phyloP scores from a whole-genome alignment of 2,329 filamentous ascomycete genomes.

The Fusarium sp. region DNA sequence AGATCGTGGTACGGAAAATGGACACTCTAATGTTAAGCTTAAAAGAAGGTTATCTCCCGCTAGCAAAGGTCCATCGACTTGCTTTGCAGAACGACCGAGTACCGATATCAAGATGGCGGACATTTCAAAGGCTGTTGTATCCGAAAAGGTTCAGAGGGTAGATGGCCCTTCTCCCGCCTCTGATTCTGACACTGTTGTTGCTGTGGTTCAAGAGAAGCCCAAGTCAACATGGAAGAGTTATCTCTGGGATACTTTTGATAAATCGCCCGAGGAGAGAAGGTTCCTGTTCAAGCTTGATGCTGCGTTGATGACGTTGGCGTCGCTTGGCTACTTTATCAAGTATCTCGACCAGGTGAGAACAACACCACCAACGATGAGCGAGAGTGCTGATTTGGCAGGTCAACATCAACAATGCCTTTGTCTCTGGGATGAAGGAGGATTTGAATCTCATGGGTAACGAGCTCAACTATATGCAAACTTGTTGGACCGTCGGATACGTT shows the following conservation, averaged over 20 bases:
- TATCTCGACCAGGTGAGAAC: constrained; percentile 49
- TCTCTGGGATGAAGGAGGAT: constrained; percentile 63
- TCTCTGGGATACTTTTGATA: constrained; percentile 61
- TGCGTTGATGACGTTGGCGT: constrained; percentile 52
- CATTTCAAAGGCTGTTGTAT: neutral
- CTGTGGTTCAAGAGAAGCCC: constrained; percentile 18
- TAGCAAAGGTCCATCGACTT: no score
- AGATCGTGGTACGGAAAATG: rapidly evolving
- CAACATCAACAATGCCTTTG: constrained; percentile 45
- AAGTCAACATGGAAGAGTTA: constrained; percentile 55
- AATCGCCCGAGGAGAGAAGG: constrained; percentile 53
- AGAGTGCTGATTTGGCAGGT: constrained; percentile 9
- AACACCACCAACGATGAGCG: rapidly evolving
- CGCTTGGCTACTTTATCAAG: constrained; percentile 54
- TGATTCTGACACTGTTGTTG: constrained; percentile 2
- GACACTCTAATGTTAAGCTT: neutral
- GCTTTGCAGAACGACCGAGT: neutral
- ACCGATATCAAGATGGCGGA: neutral
- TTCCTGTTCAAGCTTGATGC: constrained; percentile 59
- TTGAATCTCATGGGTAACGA: constrained; percentile 56
- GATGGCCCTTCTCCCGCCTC: neutral
- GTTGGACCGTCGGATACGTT: constrained; percentile 71
- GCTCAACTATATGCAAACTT: constrained; percentile 64
- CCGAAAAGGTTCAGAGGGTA: neutral
- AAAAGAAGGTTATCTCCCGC: constrained; percentile 6